Percentiles rank a stretch among this genome's conserved stretches.
Conservation (phyloP, 2,329 filamentous ascomycete species). For the Knufia fluminis region DNA sequence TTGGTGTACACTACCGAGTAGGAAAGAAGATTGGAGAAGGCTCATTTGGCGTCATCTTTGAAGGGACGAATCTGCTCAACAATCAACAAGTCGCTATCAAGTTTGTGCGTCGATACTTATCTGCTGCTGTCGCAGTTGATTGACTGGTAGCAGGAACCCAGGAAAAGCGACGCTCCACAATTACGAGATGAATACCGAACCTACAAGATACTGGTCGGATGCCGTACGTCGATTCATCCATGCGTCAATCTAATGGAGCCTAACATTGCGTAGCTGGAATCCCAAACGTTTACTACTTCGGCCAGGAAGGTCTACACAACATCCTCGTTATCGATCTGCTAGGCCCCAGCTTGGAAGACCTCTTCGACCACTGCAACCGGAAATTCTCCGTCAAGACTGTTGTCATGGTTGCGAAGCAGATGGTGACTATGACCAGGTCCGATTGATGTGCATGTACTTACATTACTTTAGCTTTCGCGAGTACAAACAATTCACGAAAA, state of each 20-base stretch:
- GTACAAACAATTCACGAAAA: constrained; percentile 96
- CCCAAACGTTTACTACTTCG: constrained; percentile 99
- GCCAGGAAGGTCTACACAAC: constrained; percentile 96
- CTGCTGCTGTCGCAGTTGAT: constrained; percentile 20
- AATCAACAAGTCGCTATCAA: constrained; percentile 99
- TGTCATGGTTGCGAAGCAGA: constrained; percentile 98
- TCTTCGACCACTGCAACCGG: constrained; percentile 94
- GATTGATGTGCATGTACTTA: constrained; percentile 22
- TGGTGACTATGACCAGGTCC: constrained; percentile 49
- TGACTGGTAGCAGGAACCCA: constrained; percentile 62
- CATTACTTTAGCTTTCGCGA: constrained; percentile 59
- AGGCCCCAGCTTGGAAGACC: constrained; percentile 86
- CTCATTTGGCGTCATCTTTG: constrained; percentile 96
- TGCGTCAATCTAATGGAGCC: constrained; percentile 8
- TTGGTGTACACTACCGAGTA: constrained; percentile 96
- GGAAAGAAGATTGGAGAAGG: constrained; percentile 99
- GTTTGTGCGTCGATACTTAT: constrained; percentile 60
- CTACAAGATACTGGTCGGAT: constrained; percentile 98
- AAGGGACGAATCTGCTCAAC: constrained; percentile 96
- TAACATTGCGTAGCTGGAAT: constrained; percentile 64
- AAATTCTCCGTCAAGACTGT: constrained; percentile 96
- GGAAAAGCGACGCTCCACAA: constrained; percentile 97
- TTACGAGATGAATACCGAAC: constrained; percentile 97
- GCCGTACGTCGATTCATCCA: constrained; percentile 60
- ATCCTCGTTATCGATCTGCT: constrained; percentile 96